Conservation (phyloP, 441 rosid species). For the Manihot esculenta region DNA sequence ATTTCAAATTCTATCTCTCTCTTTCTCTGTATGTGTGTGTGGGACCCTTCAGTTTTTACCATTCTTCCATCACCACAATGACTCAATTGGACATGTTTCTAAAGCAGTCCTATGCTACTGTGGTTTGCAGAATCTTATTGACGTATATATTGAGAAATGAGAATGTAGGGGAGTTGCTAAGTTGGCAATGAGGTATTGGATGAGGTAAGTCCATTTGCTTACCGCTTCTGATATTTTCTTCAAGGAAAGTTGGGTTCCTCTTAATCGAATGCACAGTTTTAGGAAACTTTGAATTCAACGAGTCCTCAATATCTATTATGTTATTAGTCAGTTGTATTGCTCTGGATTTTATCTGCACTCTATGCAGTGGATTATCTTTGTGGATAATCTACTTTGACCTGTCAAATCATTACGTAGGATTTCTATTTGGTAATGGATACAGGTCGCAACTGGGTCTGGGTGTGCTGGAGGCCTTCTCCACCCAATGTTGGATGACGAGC, state of each 20-base stretch:
- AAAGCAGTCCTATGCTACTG: neutral
- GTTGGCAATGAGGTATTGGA: slow-evolving; percentile 76
- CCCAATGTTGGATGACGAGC: slow-evolving; percentile 60
- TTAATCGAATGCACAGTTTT: neutral
- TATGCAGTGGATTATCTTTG: neutral
- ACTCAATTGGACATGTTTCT: neutral
- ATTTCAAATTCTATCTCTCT: neutral
- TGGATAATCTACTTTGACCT: neutral
- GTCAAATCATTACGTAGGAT: neutral
- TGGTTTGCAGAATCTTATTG: slow-evolving; percentile 67
- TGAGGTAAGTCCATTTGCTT: slow-evolving; percentile 48
- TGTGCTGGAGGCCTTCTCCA: slow-evolving; percentile 66
- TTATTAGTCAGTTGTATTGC: slow-evolving; percentile 3
- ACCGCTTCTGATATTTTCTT: neutral
- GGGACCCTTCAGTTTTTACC: neutral
- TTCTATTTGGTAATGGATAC: slow-evolving; percentile 16
- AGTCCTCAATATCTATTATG: too few species aligned
- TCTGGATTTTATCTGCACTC: neutral
- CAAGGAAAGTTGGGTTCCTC: neutral
- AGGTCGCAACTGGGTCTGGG: slow-evolving; percentile 80
- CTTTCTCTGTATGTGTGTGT: too few species aligned
- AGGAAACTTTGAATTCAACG: too few species aligned
- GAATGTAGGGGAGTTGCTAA: slow-evolving; percentile 63
- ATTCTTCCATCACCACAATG: too few species aligned
- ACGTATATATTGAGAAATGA: slow-evolving; percentile 64